phyloP scores from a whole-genome alignment of 75 land plant genomes.

The Pinus taeda region DNA sequence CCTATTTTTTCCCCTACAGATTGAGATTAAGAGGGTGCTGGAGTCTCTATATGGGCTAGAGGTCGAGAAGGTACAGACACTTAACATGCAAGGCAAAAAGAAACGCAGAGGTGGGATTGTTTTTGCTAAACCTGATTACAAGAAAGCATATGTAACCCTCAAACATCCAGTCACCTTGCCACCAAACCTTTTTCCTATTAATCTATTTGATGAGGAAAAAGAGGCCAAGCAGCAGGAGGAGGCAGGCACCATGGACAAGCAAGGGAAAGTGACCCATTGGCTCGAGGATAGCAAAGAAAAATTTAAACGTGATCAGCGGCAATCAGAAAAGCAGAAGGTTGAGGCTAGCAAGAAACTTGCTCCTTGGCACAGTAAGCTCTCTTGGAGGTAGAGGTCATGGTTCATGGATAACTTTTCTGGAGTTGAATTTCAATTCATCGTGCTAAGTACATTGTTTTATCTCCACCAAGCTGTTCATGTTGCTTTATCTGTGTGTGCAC shows the following conservation, averaged over 20 bases:
- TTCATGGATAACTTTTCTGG: too few species aligned
- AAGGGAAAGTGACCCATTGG: constrained; percentile 5
- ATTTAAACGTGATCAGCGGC: not conserved
- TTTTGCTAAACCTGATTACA: constrained; percentile 64
- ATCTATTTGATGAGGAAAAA: constrained; percentile 42
- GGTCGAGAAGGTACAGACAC: constrained; percentile 79
- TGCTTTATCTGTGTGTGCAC: too few species aligned
- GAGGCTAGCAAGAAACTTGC: not conserved
- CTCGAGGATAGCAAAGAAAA: constrained; percentile 8
- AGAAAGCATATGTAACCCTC: constrained; percentile 87
- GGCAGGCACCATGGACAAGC: constrained; percentile 5
- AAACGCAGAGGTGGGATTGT: constrained; percentile 53
- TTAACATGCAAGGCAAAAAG: constrained; percentile 96
- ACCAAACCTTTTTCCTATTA: constrained; percentile 60
- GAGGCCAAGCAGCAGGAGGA: not conserved
- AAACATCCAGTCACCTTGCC: constrained; percentile 58
- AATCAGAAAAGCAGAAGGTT: not conserved
- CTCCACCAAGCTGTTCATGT: too few species aligned
- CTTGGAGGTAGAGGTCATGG: constrained; percentile 6
- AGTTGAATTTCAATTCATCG: too few species aligned
- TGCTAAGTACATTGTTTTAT: too few species aligned
- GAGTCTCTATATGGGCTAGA: constrained; percentile 88
- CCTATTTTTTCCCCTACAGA: constrained; percentile 23
- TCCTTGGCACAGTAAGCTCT: constrained; percentile 11
- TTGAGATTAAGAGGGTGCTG: constrained; percentile 84